phyloP scores from a whole-genome alignment of 106 monocot species.

The Agapanthus africanus region DNA sequence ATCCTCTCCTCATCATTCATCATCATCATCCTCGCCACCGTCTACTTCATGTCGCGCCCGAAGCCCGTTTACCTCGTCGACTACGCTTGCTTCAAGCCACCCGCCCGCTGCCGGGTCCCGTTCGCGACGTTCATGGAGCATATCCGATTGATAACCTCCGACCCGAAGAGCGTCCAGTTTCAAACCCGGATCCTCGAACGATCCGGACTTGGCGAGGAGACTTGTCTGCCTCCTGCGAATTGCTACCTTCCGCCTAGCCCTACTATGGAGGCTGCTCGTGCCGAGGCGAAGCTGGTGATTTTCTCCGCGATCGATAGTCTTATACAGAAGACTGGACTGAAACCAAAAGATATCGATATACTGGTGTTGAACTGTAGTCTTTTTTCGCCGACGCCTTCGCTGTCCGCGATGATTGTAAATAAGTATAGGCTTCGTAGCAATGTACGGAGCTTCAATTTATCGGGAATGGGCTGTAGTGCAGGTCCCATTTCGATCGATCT shows the following conservation, averaged over 20 bases:
- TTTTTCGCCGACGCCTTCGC: constrained; percentile 56
- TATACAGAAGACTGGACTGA: constrained; percentile 14
- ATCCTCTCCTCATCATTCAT: constrained; percentile 13
- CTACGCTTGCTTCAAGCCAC: constrained; percentile 33
- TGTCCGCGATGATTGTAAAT: constrained; percentile 52
- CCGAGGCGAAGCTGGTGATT: constrained; percentile 19
- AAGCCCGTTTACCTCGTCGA: constrained; percentile 29
- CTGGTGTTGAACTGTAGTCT: constrained; percentile 59
- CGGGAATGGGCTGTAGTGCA: constrained; percentile 40
- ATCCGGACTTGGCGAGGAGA: constrained; percentile 29
- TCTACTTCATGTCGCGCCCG: constrained; percentile 36
- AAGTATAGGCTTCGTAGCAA: constrained; percentile 24
- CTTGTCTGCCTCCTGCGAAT: constrained; percentile 25
- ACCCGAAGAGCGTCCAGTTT: constrained; percentile 25
- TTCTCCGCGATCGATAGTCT: constrained; percentile 26
- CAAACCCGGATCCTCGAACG: constrained; percentile 20
- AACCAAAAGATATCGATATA: constrained; percentile 44
- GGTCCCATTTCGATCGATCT: constrained; percentile 22
- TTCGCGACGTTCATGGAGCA: constrained; percentile 38
- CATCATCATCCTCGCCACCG: constrained; percentile 9
- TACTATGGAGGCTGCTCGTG: constrained; percentile 17
- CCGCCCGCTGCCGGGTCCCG: constrained; percentile 24
- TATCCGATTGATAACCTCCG: constrained; percentile 17
- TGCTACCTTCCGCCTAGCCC: constrained; percentile 23
- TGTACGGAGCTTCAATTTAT: constrained; percentile 25